These are phyloP conservation scores for Coniochaeta pulveracea DNA, from an alignment of 2,329 filamentous ascomycete genomes.

Conservation along the genomic window DNA sequence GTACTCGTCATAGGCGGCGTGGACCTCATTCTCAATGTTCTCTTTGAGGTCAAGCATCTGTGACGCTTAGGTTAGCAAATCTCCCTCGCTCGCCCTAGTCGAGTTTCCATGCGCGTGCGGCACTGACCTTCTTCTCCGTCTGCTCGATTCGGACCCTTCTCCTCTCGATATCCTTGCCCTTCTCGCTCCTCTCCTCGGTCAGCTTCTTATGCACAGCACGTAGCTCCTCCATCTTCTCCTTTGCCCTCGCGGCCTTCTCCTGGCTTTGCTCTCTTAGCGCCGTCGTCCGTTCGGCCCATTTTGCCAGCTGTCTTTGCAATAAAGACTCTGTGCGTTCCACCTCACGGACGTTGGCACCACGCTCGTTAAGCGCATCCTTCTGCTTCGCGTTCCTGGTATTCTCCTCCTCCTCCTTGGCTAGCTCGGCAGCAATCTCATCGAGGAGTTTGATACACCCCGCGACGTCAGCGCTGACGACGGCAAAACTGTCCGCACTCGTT, in stretches of 20 bases:
- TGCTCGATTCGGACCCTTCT: constrained; percentile 90
- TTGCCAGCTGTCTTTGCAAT: constrained; percentile 70
- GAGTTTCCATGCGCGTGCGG: constrained; percentile 16
- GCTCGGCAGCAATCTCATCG: constrained; percentile 74
- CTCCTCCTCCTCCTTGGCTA: constrained; percentile 87
- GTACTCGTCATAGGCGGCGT: constrained; percentile 85
- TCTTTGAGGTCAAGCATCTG: constrained; percentile 97
- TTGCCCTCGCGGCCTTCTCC: constrained; percentile 70
- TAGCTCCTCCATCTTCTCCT: constrained; percentile 83
- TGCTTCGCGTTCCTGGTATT: constrained; percentile 69
- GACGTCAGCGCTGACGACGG: constrained; percentile 74
- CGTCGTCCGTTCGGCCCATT: constrained; percentile 80
- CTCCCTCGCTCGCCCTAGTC: too few relatives aligned
- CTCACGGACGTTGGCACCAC: constrained; percentile 80
- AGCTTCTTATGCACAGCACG: constrained; percentile 68
- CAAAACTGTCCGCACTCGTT: constrained; percentile 83
- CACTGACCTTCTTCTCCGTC: constrained; percentile 88
- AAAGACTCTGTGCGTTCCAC: constrained; percentile 81
- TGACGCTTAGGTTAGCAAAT: constrained; percentile 15
- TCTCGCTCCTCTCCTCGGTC: constrained; percentile 74
- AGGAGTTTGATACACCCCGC: constrained; percentile 80
- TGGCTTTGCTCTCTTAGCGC: constrained; percentile 70
- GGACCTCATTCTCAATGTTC: constrained; percentile 90
- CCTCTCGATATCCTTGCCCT: constrained; percentile 85
- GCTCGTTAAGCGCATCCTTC: constrained; percentile 75